These are phyloP conservation scores for Cornus controversa DNA, from an alignment of 148 eudicot genomes.

Conservation along the genomic window DNA sequence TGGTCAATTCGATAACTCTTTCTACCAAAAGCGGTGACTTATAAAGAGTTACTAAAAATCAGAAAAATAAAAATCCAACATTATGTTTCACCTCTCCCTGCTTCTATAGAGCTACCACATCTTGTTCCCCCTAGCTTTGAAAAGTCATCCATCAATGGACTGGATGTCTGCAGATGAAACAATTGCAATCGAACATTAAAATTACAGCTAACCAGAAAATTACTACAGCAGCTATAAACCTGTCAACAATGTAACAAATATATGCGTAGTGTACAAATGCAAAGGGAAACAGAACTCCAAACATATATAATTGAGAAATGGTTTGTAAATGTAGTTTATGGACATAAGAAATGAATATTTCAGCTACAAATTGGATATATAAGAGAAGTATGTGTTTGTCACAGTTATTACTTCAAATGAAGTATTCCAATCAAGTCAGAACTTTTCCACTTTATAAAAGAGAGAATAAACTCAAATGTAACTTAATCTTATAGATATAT, in stretches of 20 bases:
- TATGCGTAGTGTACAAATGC: background rate
- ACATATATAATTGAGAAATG: background rate
- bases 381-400: background rate
- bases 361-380: background rate
- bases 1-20: too few species aligned
- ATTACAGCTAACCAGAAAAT: background rate
- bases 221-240: background rate
- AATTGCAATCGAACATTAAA: constrained; percentile 5
- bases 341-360: background rate
- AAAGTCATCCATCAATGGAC: constrained; percentile 45
- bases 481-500: background rate
- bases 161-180: constrained; percentile 34
- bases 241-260: background rate
- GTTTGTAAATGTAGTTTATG: constrained; percentile 1
- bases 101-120: constrained; percentile 52
- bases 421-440: background rate
- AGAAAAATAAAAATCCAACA: constrained; percentile 1
- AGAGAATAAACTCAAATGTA: background rate
- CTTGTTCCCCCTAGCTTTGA: constrained; percentile 59
- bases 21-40: background rate
- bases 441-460: background rate
- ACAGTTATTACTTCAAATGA: background rate
- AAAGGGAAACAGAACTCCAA: background rate
- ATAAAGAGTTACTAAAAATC: background rate
- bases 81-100: constrained; percentile 51